Percentiles rank a stretch among this genome's conserved stretches.
Evolutionary conservation across 2,329 filamentous ascomycete genomes (phyloP).

Genomic region (Podosphaera fusca): DNA sequence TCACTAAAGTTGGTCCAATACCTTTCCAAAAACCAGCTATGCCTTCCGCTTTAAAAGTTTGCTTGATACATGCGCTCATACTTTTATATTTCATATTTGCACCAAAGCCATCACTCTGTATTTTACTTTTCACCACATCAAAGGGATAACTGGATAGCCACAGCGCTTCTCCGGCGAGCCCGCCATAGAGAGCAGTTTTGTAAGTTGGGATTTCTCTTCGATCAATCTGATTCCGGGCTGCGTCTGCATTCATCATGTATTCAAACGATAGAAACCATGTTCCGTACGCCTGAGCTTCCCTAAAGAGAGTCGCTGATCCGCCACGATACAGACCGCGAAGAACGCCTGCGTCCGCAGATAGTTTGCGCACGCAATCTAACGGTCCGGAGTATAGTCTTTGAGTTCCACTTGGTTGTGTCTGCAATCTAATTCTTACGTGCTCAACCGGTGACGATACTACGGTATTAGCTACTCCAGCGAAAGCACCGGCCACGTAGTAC

Average conservation of each 20-base stretch:
- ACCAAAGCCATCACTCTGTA: slow-evolving; percentile 92
- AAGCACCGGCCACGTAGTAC: slow-evolving; percentile 78
- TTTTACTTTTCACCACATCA: slow-evolving; percentile 97
- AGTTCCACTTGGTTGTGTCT: slow-evolving; percentile 83
- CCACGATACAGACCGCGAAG: slow-evolving; percentile 65
- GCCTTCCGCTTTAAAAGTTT: slow-evolving; percentile 61
- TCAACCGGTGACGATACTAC: slow-evolving; percentile 80
- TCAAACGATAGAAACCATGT: slow-evolving; percentile 91
- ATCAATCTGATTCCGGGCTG: slow-evolving; percentile 48
- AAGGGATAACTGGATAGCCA: slow-evolving; percentile 91
- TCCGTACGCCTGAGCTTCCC: slow-evolving; percentile 88
- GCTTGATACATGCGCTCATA: slow-evolving; percentile 75
- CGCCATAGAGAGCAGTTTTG: slow-evolving; percentile 83
- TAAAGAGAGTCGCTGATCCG: slow-evolving; percentile 58
- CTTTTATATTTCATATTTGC: slow-evolving; percentile 43
- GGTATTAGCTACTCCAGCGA: slow-evolving; percentile 78
- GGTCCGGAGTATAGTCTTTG: slow-evolving; percentile 61
- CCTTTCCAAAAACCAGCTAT: slow-evolving; percentile 82
- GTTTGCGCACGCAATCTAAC: slow-evolving; percentile 71
- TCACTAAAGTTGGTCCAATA: slow-evolving; percentile 67
- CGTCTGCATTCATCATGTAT: slow-evolving; percentile 85
- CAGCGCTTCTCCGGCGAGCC: slow-evolving; percentile 75
- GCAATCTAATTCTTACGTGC: slow-evolving; percentile 84
- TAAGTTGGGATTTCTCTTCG: slow-evolving; percentile 58
- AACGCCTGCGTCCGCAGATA: slow-evolving; percentile 43